Evolutionary conservation across 2,329 filamentous ascomycete genomes (phyloP).

Genomic region (Apiospora koreana): DNA sequence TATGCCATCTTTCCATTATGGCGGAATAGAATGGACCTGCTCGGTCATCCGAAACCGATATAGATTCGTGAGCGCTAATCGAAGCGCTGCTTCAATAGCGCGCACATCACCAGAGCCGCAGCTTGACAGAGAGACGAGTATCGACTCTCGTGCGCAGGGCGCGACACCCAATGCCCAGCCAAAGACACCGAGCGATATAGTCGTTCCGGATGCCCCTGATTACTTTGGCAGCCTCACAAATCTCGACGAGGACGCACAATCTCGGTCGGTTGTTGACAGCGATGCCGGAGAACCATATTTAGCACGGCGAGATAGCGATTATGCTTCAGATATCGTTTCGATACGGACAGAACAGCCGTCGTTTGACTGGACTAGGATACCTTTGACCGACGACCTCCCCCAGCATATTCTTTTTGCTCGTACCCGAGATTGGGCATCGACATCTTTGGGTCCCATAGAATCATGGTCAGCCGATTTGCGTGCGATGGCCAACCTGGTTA

Average conservation of each 20-base stretch:
- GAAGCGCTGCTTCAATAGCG: constrained; percentile 38
- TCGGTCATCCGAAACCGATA: constrained; percentile 69
- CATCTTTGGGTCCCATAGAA: constrained; percentile 74
- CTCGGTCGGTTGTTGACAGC: constrained; percentile 20
- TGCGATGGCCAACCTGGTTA: constrained; percentile 79
- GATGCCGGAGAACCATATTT: constrained; percentile 24
- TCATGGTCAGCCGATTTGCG: constrained; percentile 71
- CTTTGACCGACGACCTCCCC: constrained; percentile 62
- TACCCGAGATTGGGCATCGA: constrained; percentile 71
- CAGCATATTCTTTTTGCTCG: constrained; percentile 73
- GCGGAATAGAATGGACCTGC: constrained; percentile 68
- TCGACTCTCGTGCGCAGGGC: constrained; percentile 37
- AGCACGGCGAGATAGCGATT: constrained; percentile 21
- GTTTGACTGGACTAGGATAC: constrained; percentile 82
- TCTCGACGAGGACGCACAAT: constrained; percentile 21
- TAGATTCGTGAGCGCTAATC: constrained; percentile 65
- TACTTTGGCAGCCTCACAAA: constrained; percentile 30
- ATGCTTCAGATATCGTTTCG: constrained; percentile 23
- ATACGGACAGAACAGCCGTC: constrained; percentile 45
- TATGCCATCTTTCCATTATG: constrained; percentile 60
- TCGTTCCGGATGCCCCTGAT: constrained; percentile 28
- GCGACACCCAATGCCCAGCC: constrained; percentile 36
- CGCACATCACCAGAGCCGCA: constrained; percentile 40
- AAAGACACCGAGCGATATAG: constrained; percentile 35
- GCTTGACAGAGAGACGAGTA: constrained; percentile 35